Percentiles rank a stretch among this genome's conserved stretches.
Evolutionary conservation across 1,284 basidiomycete genomes (phyloP).

Genomic region (Coniferiporia sulphurascens): DNA sequence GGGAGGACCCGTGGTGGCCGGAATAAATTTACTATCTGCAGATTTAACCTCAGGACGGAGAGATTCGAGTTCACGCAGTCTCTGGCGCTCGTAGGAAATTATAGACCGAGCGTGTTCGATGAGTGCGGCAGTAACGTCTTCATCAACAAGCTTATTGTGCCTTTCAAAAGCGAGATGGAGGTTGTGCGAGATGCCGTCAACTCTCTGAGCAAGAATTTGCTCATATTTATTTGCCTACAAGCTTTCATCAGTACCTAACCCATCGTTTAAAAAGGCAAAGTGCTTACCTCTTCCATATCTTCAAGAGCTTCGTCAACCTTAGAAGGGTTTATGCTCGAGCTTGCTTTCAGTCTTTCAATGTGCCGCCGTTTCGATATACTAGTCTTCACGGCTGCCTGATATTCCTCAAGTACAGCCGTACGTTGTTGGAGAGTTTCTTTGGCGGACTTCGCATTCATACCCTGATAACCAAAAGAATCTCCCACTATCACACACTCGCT

Average conservation of each 20-base stretch:
- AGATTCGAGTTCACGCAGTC: constrained; percentile 83
- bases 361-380: constrained; percentile 88
- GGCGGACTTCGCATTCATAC: constrained; percentile 89
- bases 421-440: constrained; percentile 89
- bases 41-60: constrained; percentile 69
- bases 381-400: constrained; percentile 84
- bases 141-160: constrained; percentile 81
- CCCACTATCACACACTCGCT: constrained; percentile 91
- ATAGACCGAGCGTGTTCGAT: constrained; percentile 88
- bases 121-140: constrained; percentile 82
- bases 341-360: constrained; percentile 87
- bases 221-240: constrained; percentile 82
- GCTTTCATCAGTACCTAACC: constrained; percentile 11
- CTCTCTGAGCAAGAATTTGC: constrained; percentile 71
- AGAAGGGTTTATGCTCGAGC: constrained; percentile 78
- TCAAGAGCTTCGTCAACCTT: constrained; percentile 90
- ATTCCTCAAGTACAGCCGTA: constrained; percentile 85
- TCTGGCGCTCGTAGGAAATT: constrained; percentile 86
- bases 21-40: constrained; percentile 56
- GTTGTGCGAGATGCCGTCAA: constrained; percentile 88
- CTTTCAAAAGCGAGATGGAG: constrained; percentile 78
- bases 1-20: constrained; percentile 44
- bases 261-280: constrained; percentile 4
- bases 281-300: constrained; percentile 84
- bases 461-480: constrained; percentile 90